Conservation (phyloP, 176 grass and related monocot species). For the bread wheat (Triticum aestivum) region DNA sequence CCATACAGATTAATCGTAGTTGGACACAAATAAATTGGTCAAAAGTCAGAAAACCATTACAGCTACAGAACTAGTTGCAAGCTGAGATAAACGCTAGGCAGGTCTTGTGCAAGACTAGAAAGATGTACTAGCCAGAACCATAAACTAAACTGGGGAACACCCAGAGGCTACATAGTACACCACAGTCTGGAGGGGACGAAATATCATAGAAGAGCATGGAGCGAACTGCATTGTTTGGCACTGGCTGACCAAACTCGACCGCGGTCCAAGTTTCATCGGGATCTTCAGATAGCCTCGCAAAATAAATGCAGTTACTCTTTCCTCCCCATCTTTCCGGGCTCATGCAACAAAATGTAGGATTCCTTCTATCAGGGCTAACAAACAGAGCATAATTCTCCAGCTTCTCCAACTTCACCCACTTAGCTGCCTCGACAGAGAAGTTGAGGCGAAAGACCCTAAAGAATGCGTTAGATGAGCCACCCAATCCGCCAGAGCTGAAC, state of each 20-base stretch:
- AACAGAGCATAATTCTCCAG: neutral
- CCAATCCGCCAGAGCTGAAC: neutral
- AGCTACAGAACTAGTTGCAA: neutral
- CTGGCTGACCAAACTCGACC: neutral
- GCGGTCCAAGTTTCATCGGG: neutral
- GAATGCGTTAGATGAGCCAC: neutral
- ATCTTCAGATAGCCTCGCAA: neutral
- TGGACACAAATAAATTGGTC: too few species aligned
- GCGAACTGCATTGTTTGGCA: neutral
- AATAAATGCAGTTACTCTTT: neutral
- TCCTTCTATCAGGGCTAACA: neutral
- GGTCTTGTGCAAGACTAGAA: neutral
- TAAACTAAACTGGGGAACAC: conserved; percentile 10
- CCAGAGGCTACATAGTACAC: neutral
- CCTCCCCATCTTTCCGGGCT: neutral
- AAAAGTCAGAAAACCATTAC: neutral
- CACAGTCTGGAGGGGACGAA: neutral
- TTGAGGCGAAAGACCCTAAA: neutral
- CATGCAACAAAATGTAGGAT: neutral
- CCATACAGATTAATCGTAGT: neutral
- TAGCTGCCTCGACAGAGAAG: neutral
- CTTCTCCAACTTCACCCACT: neutral
- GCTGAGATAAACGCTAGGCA: neutral
- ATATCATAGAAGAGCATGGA: neutral
- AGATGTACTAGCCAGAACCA: neutral